Percentiles rank a stretch among this genome's conserved stretches.
phyloP scores from a whole-genome alignment of 805 yeast genomes.

The Saturnispora sanitii region DNA sequence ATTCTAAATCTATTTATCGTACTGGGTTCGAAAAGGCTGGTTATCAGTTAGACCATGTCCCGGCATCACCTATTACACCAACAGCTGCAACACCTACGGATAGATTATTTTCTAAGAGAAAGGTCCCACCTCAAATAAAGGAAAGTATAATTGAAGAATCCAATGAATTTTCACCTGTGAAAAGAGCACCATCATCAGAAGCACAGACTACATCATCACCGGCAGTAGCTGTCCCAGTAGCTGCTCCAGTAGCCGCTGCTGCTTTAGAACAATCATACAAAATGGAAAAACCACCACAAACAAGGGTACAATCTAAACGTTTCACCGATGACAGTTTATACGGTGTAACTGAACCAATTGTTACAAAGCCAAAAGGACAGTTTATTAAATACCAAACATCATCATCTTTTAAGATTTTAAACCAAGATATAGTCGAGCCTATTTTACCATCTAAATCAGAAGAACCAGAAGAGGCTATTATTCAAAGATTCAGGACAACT shows the following conservation, averaged over 20 bases:
- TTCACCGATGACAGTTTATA: conserved; percentile 7
- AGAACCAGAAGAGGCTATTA: conserved; percentile 19
- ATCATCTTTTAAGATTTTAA: conserved; percentile 15
- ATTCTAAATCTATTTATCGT: conserved; percentile 26
- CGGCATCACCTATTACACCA: conserved; percentile 8
- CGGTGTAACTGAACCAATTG: background rate
- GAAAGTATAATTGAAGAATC: background rate
- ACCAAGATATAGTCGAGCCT: conserved; percentile 23
- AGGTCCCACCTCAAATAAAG: background rate
- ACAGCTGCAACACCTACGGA: background rate
- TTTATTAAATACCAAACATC: conserved; percentile 14
- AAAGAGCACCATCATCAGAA: background rate
- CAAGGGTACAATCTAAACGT: background rate
- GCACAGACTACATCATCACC: too few relatives aligned
- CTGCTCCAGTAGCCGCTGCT: background rate
- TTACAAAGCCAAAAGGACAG: background rate
- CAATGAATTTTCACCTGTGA: too few relatives aligned
- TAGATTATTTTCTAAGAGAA: conserved; percentile 2
- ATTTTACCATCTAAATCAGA: conserved; percentile 23
- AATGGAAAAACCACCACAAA: background rate
- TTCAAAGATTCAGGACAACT: conserved; percentile 22
- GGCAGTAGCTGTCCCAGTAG: too few relatives aligned
- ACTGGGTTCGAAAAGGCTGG: conserved; percentile 31
- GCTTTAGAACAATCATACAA: background rate
- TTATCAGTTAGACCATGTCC: conserved; percentile 22